These are phyloP conservation scores for Xylona heveae DNA, from an alignment of 495 filamentous ascomycete species.

Conservation along the genomic window DNA sequence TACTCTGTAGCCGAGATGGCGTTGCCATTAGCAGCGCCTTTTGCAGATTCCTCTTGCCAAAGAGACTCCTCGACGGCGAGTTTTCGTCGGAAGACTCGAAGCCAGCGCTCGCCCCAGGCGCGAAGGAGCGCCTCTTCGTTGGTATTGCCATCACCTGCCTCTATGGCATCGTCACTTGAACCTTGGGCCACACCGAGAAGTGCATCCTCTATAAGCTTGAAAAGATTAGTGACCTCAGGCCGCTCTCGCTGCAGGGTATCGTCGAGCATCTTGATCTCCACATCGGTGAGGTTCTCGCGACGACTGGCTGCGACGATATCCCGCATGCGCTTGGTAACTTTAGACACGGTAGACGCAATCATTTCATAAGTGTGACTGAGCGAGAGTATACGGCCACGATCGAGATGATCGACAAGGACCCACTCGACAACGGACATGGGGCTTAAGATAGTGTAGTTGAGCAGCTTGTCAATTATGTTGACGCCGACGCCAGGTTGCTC, in stretches of 20 bases:
- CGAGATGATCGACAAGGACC: constrained; percentile 46
- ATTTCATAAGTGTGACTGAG: constrained; percentile 70
- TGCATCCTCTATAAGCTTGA: constrained; percentile 61
- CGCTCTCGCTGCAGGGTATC: constrained; percentile 44
- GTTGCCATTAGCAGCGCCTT: too few relatives aligned
- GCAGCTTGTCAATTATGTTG: constrained; percentile 84
- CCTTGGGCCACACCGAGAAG: constrained; percentile 51
- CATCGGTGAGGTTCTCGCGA: constrained; percentile 28
- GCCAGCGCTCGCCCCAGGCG: constrained; percentile 71
- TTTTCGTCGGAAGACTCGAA: constrained; percentile 63
- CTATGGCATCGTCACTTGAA: constrained; percentile 47
- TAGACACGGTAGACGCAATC: constrained; percentile 66
- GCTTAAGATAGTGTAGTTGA: constrained; percentile 89
- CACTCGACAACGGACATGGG: constrained; percentile 71
- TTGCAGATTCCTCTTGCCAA: too few relatives aligned
- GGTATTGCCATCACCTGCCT: constrained; percentile 23
- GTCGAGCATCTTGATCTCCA: constrained; percentile 40
- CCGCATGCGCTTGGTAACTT: constrained; percentile 76
- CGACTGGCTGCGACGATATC: constrained; percentile 49
- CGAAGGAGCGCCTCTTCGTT: constrained; percentile 41
- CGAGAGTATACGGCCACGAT: constrained; percentile 45
- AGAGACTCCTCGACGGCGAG: constrained; percentile 74
- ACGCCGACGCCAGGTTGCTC: constrained; percentile 85
- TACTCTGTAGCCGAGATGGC: too few relatives aligned
- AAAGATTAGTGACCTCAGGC: constrained; percentile 52